Evolutionary conservation across 2,329 filamentous ascomycete species (phyloP).

Genomic region (Curvularia spicifera): DNA sequence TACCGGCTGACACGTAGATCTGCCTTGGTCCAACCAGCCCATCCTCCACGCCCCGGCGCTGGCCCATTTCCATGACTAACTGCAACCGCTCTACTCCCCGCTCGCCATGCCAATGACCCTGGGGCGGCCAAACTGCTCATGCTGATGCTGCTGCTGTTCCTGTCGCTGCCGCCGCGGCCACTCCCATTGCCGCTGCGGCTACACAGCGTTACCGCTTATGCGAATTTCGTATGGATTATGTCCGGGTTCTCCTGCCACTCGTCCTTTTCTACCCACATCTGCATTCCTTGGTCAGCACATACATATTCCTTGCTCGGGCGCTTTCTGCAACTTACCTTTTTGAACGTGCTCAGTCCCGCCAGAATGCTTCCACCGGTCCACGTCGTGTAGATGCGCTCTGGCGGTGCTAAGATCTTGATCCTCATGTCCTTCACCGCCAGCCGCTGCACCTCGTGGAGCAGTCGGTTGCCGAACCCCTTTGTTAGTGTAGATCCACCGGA

Average conservation of each 20-base stretch:
- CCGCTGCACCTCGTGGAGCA: conserved; percentile 89
- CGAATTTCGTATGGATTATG: conserved; percentile 98
- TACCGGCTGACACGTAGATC: conserved; percentile 38
- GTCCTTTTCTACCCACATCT: conserved; percentile 99
- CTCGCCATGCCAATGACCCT: conserved; percentile 29
- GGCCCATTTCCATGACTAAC: conserved; percentile 47
- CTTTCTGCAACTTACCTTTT: conserved; percentile 72
- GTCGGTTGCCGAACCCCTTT: conserved; percentile 92
- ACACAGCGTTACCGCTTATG: conserved; percentile 55
- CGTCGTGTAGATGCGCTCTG: conserved; percentile 97
- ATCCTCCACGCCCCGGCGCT: conserved; percentile 27
- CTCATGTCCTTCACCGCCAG: conserved; percentile 98
- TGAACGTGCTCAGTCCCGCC: conserved; percentile 94
- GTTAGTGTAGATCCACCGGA: conserved; percentile 95
- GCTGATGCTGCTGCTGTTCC: not conserved
- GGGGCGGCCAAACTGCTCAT: conserved; percentile 33
- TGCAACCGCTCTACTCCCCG: conserved; percentile 18
- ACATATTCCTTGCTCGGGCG: conserved; percentile 14
- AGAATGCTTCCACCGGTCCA: conserved; percentile 99
- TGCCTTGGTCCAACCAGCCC: conserved; percentile 23
- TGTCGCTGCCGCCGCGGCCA: not conserved
- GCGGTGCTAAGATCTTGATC: conserved; percentile 98
- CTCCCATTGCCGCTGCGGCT: conserved; percentile 10
- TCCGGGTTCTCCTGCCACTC: conserved; percentile 99
- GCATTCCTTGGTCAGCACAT: conserved; percentile 40